A percentile compares a stretch with the other conserved stretches of the same genome.
These are phyloP conservation scores for Suhomyces chickasaworum DNA, from an alignment of 1,139 yeast genomes.

Conservation along the genomic window DNA sequence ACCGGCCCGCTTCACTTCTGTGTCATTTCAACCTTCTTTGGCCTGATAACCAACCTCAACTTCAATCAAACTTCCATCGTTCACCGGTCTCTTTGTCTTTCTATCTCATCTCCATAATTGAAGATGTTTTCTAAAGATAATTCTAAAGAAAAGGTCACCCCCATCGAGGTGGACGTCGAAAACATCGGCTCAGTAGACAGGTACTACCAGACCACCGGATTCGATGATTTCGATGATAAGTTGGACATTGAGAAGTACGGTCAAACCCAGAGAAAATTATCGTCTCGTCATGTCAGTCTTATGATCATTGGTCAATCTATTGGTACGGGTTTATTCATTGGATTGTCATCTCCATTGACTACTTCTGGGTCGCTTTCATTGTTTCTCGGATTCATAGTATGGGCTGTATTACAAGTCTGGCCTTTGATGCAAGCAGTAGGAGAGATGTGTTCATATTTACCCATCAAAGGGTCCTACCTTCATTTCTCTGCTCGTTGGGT, in stretches of 20 bases:
- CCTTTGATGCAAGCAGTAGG: slow-evolving; percentile 45
- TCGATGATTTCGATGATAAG: slow-evolving; percentile 36
- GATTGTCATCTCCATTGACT: slow-evolving; percentile 36
- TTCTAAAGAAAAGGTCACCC: slow-evolving; percentile 3
- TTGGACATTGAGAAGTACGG: slow-evolving; percentile 38
- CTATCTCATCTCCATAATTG: too few species aligned
- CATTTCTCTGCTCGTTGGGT: slow-evolving; percentile 43
- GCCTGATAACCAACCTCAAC: neutral
- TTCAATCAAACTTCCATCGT: too few species aligned
- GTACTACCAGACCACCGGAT: slow-evolving; percentile 21
- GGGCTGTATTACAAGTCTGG: slow-evolving; percentile 40
- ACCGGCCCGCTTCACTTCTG: neutral
- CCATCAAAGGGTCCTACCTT: slow-evolving; percentile 41
- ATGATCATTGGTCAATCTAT: slow-evolving; percentile 56
- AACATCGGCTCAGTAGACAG: slow-evolving; percentile 23
- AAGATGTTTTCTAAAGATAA: too few species aligned
- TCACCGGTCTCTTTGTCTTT: too few species aligned
- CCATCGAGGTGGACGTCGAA: slow-evolving; percentile 27
- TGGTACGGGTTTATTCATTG: slow-evolving; percentile 51
- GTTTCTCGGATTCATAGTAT: slow-evolving; percentile 37
- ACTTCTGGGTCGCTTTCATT: slow-evolving; percentile 42
- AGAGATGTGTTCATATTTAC: slow-evolving; percentile 44
- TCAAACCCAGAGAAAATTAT: slow-evolving; percentile 39
- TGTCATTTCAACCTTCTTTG: neutral
- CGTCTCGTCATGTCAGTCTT: slow-evolving; percentile 48